A percentile compares a stretch with the other conserved stretches of the same genome.
Evolutionary conservation across 208 protist species (phyloP).

Genomic region (Leishmania braziliensis): DNA sequence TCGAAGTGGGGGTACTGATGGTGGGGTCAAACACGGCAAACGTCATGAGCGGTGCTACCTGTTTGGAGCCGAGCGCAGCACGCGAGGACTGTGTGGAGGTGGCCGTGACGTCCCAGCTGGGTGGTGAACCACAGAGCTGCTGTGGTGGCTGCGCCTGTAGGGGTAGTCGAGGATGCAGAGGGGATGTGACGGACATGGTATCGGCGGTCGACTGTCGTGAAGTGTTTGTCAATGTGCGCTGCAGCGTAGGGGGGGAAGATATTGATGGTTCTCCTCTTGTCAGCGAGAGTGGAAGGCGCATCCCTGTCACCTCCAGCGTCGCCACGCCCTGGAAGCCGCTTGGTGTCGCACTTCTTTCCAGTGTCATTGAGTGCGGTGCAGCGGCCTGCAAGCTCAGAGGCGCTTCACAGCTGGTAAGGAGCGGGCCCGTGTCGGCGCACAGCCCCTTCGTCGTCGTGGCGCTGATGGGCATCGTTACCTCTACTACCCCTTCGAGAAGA

Average conservation of each 20-base stretch:
- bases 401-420: not conserved
- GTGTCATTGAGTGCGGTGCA: not conserved
- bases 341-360: not conserved
- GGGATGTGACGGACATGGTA: not conserved
- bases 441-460: not conserved
- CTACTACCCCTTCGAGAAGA: not conserved
- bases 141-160: not conserved
- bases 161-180: not conserved
- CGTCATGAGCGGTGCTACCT: not conserved
- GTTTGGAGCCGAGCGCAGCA: not conserved
- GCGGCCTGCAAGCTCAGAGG: not conserved
- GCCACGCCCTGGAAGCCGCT: not conserved
- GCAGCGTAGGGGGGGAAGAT: not conserved
- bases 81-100: not conserved
- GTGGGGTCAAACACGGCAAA: slow-evolving; percentile 6
- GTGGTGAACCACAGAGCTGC: not conserved
- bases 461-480: not conserved
- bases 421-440: not conserved
- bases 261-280: not conserved
- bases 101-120: not conserved
- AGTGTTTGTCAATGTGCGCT: not conserved
- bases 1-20: not conserved
- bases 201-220: not conserved
- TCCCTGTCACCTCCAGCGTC: not conserved
- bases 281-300: not conserved